These are phyloP conservation scores for Yueomyces sp. DNA, from an alignment of 1,139 yeast species.

Conservation along the genomic window DNA sequence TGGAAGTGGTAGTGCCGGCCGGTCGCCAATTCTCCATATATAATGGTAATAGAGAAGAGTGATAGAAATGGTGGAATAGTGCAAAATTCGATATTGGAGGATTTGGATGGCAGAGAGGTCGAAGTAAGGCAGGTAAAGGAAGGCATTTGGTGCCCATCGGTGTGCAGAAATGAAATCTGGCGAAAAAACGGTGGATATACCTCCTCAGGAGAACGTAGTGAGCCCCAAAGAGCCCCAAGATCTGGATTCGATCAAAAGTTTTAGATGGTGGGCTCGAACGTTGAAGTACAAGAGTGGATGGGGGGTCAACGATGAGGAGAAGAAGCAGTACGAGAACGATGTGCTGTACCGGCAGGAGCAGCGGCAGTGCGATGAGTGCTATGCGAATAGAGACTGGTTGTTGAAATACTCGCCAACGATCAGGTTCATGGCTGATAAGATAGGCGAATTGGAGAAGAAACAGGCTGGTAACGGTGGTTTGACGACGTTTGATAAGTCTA, in stretches of 20 bases:
- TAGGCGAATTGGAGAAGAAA: conserved; percentile 35
- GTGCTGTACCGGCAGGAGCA: conserved; percentile 30
- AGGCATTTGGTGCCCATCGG: no score
- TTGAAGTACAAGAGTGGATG: conserved; percentile 62
- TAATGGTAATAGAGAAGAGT: no score
- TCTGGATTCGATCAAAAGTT: conserved; percentile 28
- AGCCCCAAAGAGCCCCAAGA: conserved; percentile 5
- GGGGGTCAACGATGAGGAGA: conserved; percentile 45
- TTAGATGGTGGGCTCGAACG: conserved; percentile 76
- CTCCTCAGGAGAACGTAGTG: conserved; percentile 5
- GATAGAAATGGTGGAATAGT: no score
- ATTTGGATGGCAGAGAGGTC: no score
- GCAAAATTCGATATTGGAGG: no score
- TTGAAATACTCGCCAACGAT: conserved; percentile 75
- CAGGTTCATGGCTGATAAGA: conserved; percentile 75
- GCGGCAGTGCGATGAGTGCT: conserved; percentile 55
- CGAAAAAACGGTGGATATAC: background rate
- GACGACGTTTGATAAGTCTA: conserved; percentile 16
- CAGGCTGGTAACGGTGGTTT: background rate
- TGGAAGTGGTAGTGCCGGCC: no score
- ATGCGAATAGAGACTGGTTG: conserved; percentile 69
- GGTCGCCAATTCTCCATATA: no score
- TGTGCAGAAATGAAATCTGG: no score
- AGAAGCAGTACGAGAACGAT: conserved; percentile 46
- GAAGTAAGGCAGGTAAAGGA: no score